Percentiles rank a stretch among this genome's conserved stretches.
These are phyloP conservation scores for Echites panduratus DNA, from an alignment of 257 asterid genomes.

Conservation along the genomic window DNA sequence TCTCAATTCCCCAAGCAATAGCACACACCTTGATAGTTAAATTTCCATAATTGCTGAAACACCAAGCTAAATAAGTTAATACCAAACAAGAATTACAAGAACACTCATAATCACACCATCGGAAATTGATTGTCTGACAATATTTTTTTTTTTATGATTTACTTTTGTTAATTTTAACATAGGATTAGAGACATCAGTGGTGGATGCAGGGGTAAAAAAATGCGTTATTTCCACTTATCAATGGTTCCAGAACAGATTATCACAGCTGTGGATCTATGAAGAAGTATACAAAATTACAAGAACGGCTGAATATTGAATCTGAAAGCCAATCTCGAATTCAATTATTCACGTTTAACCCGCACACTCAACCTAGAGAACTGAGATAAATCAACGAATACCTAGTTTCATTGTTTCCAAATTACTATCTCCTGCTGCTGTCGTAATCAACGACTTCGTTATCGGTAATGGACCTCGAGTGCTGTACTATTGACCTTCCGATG, in stretches of 20 bases:
- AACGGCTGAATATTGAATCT: not conserved
- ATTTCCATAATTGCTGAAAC: not conserved
- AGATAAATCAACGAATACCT: conserved; percentile 5
- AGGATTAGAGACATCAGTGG: not conserved
- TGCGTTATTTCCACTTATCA: not conserved
- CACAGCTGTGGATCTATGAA: not conserved
- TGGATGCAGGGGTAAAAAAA: not conserved
- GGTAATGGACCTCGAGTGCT: conserved; percentile 89
- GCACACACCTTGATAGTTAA: not conserved
- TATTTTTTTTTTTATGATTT: too few relatives aligned
- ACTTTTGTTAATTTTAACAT: too few relatives aligned
- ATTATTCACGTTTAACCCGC: not conserved
- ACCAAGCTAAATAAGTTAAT: not conserved
- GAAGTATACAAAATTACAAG: conserved; percentile 13
- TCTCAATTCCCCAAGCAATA: not conserved
- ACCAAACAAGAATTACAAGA: not conserved
- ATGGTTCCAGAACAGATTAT: not conserved
- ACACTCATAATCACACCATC: too few relatives aligned
- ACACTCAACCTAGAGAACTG: not conserved
- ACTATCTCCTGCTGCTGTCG: conserved; percentile 38
- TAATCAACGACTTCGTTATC: conserved; percentile 76
- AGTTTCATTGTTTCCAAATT: not conserved
- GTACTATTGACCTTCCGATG: conserved; percentile 78
- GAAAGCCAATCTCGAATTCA: not conserved
- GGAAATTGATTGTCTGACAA: too few relatives aligned